Evolutionary conservation across 768 basidiomycete species (phyloP).

Genomic region (Calocera cornea): DNA sequence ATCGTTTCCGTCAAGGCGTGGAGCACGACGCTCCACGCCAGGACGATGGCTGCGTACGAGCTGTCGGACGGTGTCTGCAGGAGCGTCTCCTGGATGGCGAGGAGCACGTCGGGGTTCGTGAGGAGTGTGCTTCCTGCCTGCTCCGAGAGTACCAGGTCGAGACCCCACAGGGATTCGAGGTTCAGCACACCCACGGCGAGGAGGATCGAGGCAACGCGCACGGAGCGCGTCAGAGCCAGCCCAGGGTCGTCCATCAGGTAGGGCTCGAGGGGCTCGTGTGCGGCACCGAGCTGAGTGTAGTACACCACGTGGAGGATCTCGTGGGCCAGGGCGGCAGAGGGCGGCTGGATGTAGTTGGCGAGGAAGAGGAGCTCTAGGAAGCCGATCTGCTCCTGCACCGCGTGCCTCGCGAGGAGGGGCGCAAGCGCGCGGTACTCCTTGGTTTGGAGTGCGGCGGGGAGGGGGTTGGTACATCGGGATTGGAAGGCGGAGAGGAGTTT

Average conservation of each 20-base stretch:
- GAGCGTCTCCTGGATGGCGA: background rate
- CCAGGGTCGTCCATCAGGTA: constrained; percentile 62
- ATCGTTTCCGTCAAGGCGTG: background rate
- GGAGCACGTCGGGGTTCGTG: background rate
- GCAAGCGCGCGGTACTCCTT: constrained; percentile 59
- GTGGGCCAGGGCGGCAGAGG: constrained; percentile 52
- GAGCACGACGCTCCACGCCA: background rate
- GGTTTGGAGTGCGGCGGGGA: constrained; percentile 45
- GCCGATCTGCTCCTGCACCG: constrained; percentile 51
- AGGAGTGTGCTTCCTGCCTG: background rate
- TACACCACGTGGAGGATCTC: constrained; percentile 54
- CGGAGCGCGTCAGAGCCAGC: constrained; percentile 46
- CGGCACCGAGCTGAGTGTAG: constrained; percentile 46
- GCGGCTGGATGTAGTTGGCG: constrained; percentile 64
- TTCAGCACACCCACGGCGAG: constrained; percentile 69
- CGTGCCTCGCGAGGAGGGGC: constrained; percentile 19
- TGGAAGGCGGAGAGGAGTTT: background rate
- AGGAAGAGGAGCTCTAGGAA: constrained; percentile 80
- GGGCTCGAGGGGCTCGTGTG: constrained; percentile 47
- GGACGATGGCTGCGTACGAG: background rate
- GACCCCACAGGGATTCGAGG: constrained; percentile 40
- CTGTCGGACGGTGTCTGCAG: background rate
- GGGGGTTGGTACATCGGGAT: constrained; percentile 37
- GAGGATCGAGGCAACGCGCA: constrained; percentile 62
- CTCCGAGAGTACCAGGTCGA: constrained; percentile 24